Evolutionary conservation across 192 early-diverging fungal species (phyloP), one percentile per base, ranked within the genome.

Genomic region (Backusella macrospora): DNA sequence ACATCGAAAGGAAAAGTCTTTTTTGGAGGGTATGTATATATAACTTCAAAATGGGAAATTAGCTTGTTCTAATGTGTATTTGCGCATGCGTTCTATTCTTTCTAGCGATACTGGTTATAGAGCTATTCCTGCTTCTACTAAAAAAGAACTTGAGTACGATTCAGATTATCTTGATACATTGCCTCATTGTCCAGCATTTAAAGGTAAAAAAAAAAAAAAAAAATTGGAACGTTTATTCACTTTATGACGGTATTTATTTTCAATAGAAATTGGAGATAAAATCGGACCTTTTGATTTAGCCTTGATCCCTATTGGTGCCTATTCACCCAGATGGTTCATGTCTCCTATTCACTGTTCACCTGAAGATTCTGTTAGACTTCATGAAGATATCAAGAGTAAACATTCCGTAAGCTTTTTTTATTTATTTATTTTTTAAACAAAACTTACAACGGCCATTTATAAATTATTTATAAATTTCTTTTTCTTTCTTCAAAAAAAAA

Each of bases 251-350:
- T 23, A 7, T 55, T 55, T 23, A 55, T n/a, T 38, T 40, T 23
- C 15, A 1, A 37, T 49, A 75, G 73, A 94, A 74, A 95, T 96
- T 71, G 92, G 93, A 7, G 77, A 86, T 3, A 85, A 86, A 46
- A 86, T 92, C 70, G 90, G 91, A 47, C 90, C 91, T 5, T 88
- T 92, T 76, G 90, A 94, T 69, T 70, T 96, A 1, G 79, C 90
- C 10, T 87, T 89, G 70, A 91, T 96, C 49, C 93, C 95, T 1
- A 95, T 96, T 70, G 95, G 95, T 10, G 93, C 95, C 0, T 96
- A 94, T 68, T 83, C 80, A 16, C 95, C 95, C 8, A 86, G 93
- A 47, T 82, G 77, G 76, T 88, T 91, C 79, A 89, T 95, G 84
- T 89, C 87, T 3, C 79, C 87, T 8, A 84, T 94, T 72, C 95